Evolutionary conservation across 2,329 filamentous ascomycete species (phyloP), one percentile per base, ranked within the genome.

Genomic region (Ophiostoma himal-ulmi): DNA sequence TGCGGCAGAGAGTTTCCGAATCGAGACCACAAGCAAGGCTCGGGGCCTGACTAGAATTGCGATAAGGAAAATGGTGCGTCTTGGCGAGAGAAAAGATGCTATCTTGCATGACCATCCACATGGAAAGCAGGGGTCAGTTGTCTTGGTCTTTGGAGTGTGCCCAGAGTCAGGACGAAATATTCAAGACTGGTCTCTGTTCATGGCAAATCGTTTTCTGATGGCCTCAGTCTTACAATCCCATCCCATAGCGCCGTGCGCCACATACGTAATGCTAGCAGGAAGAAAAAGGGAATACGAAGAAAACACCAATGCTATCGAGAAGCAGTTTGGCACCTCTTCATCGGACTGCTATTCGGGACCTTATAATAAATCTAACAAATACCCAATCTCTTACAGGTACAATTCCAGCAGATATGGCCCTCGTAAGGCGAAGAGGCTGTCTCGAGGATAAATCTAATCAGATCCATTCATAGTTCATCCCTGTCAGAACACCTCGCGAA

Each of bases 81-180:
- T 57, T 57, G 52, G 52, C 52, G 52, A n/a, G n/a, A 26, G n/a
- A 57, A 26, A 22, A 57, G 7, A 57, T 57, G 52, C 52, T 57
- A 57, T 57, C 52, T 57, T 57, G 52, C 52, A 57, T 26, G 52
- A 57, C 52, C 52, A 57, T 57, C 52, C 52, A 57, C 52, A 57
- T 57, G 52, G 52, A 26, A 26, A 14, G 22, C 52, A 57, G 52
- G 52, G 52, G 52, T 57, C 8, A 4, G n/a, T 22, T 57, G 52
- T 57, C 22, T 57, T 57, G 52, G 52, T 14, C 13, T 57, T 54
- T 5, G n/a, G 52, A n/a, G 26, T 3, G 3, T 26, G 17, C 17
- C 5, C 41, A 48, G 5, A 48, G 41, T 14, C 41, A 3, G 5
- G 11, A 11, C 37, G 17, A 7, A 48, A 17, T 4, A 48, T 20